Evolutionary conservation across 176 grass and related monocot genomes (phyloP).

Genomic region (Urochloa ruziziensis): DNA sequence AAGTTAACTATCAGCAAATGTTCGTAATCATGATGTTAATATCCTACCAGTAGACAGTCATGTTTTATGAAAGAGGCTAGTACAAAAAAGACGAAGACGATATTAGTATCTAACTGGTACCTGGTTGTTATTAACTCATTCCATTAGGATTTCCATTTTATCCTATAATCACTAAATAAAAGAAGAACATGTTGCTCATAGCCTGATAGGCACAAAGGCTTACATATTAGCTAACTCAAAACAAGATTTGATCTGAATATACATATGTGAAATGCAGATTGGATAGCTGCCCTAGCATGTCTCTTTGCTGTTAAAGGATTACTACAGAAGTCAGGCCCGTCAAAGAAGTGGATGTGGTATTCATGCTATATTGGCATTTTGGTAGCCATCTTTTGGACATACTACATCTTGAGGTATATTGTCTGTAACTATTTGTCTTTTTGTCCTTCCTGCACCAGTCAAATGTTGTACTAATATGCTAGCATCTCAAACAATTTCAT

Average conservation of each 20-base stretch:
- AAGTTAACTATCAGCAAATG: background rate
- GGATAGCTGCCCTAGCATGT: constrained; percentile 79
- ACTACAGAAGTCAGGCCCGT: constrained; percentile 46
- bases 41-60: background rate
- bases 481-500: background rate
- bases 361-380: constrained; percentile 61
- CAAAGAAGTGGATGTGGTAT: constrained; percentile 77
- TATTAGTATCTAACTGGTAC: background rate
- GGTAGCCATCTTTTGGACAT: constrained; percentile 64
- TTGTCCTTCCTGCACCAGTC: background rate
- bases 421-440: background rate
- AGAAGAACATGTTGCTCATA: background rate
- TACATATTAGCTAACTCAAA: background rate
- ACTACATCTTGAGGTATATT: constrained; percentile 71
- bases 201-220: background rate
- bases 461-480: background rate
- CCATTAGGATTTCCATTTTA: background rate
- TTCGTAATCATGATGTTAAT: background rate
- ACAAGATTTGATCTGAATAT: background rate
- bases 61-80: background rate
- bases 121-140: background rate
- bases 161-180: background rate
- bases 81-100: background rate
- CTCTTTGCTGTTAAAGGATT: constrained; percentile 70
- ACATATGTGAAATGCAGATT: constrained; percentile 48